Conservation (phyloP, 1,284 basidiomycete genomes). For the Hemileia vastatrix region DNA sequence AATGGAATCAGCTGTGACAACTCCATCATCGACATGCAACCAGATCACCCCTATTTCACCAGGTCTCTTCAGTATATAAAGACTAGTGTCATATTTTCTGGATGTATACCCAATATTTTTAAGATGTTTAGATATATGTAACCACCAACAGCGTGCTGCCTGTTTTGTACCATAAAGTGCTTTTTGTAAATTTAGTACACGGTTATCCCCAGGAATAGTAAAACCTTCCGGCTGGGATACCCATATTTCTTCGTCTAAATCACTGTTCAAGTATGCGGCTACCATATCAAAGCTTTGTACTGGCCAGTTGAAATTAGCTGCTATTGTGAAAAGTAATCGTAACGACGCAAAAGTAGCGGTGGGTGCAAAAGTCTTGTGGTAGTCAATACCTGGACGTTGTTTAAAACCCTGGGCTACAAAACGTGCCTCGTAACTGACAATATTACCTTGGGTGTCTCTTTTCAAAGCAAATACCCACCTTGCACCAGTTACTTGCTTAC, state of each 20-base stretch:
- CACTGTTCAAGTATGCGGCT: background rate
- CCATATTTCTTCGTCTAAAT: background rate
- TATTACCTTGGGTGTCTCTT: background rate
- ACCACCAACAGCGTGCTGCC: too few relatives aligned
- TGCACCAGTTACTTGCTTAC: background rate
- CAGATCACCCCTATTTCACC: too few relatives aligned
- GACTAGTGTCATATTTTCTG: too few relatives aligned
- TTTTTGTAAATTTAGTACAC: too few relatives aligned
- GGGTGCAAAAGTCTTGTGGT: background rate
- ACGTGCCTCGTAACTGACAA: background rate
- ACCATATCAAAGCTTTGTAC: background rate
- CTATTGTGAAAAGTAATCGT: background rate
- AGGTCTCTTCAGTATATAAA: too few relatives aligned
- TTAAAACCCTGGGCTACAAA: constrained; percentile 4
- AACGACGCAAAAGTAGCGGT: background rate
- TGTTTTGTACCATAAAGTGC: too few relatives aligned
- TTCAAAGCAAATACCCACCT: constrained; percentile 14
- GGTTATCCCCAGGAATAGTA: too few relatives aligned
- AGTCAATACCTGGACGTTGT: constrained; percentile 11
- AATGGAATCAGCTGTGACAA: too few relatives aligned
- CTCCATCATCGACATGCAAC: too few relatives aligned
- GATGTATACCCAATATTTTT: too few relatives aligned
- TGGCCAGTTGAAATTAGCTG: background rate
- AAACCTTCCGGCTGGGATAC: background rate
- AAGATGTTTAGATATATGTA: too few relatives aligned